Base-by-base conservation (phyloP, 2,329 filamentous ascomycete genomes). In the Xenoacremonium recifei region DNA sequence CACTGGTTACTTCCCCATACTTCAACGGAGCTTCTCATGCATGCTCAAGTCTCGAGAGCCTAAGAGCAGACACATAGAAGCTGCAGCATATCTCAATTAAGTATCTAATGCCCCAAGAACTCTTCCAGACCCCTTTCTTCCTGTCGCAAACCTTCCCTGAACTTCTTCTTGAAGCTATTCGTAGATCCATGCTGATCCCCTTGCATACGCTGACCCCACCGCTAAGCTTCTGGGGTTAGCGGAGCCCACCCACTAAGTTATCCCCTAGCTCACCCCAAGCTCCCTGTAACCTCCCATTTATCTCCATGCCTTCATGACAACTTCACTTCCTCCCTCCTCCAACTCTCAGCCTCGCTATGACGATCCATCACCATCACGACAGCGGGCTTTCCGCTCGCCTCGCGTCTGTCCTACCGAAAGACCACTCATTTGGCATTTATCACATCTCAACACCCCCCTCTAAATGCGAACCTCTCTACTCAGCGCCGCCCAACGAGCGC, bases 371-470 rank as follows among this genome's bases (percentile, higher is more conserved):
- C 15, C 39, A 37, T 5, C n/a, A 25, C 15, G 42, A 47, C 15
- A 34, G 29, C 13, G 49, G 39, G 10, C 36, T 58, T 9, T 44
- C 35, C 35, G 33, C 20, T n/a, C 47, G 55, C 23, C 67, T 81
- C 10, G 70, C 74, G 6, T 57, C 64, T 2, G 70, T 74, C 10
- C 72, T 85, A 9, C 81, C 81, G 9, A 71, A 74, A 46, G 72
- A 67, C 49, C 61, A 65, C 58, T 67, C 59, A 12, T 87, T 95
- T 62, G 83, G 76, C 50, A 75, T 92, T 57, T 85, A 95, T 64
- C 92, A 99, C 70, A 71, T 96, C 54, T 95, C 89, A 18, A 95
- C 91, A 5, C 86, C 87, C 12, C 88, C 92, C 5, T 84, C 82
- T 23, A 76, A 76, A 60, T 85, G 83, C 48, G 77, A 83, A 7